phyloP scores from a whole-genome alignment of 768 basidiomycete species.

The Galerina sulciceps region DNA sequence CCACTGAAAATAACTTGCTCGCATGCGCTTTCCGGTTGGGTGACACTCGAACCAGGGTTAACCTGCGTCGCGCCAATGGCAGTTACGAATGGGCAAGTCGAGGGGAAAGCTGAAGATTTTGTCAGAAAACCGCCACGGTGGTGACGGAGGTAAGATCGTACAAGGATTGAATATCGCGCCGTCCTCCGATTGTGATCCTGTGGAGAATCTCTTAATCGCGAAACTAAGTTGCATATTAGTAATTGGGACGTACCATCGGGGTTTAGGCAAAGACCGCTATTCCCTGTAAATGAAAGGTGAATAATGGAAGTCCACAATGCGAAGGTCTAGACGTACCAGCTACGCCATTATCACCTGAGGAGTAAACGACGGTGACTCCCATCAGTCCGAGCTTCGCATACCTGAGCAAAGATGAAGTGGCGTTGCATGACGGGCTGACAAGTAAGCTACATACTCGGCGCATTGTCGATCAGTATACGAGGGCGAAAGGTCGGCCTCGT shows the following conservation, averaged over 20 bases:
- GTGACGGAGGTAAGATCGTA: slow-evolving; percentile 8
- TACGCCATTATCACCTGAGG: slow-evolving; percentile 66
- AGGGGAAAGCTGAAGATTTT: slow-evolving; percentile 37
- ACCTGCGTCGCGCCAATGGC: slow-evolving; percentile 52
- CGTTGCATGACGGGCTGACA: neutral
- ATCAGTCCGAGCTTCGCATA: slow-evolving; percentile 59
- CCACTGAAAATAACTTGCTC: slow-evolving; percentile 39
- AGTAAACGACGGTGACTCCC: slow-evolving; percentile 59
- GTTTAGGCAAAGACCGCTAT: slow-evolving; percentile 35
- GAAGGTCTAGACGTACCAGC: slow-evolving; percentile 28
- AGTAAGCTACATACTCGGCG: slow-evolving; percentile 33
- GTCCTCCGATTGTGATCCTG: slow-evolving; percentile 31
- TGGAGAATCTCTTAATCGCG: neutral
- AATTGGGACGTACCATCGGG: slow-evolving; percentile 40
- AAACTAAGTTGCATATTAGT: neutral
- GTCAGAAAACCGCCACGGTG: neutral
- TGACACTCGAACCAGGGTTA: slow-evolving; percentile 30
- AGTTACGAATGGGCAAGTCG: slow-evolving; percentile 47
- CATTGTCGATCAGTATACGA: slow-evolving; percentile 45
- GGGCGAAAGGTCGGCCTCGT: slow-evolving; percentile 41
- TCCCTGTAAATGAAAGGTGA: slow-evolving; percentile 20
- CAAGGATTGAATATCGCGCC: slow-evolving; percentile 42
- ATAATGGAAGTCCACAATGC: neutral
- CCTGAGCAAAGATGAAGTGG: slow-evolving; percentile 14
- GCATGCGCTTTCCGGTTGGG: slow-evolving; percentile 40